A percentile compares a stretch with the other conserved stretches of the same genome.
phyloP scores from a whole-genome alignment of 768 basidiomycete species.

The Candolleomyces eurysporus region DNA sequence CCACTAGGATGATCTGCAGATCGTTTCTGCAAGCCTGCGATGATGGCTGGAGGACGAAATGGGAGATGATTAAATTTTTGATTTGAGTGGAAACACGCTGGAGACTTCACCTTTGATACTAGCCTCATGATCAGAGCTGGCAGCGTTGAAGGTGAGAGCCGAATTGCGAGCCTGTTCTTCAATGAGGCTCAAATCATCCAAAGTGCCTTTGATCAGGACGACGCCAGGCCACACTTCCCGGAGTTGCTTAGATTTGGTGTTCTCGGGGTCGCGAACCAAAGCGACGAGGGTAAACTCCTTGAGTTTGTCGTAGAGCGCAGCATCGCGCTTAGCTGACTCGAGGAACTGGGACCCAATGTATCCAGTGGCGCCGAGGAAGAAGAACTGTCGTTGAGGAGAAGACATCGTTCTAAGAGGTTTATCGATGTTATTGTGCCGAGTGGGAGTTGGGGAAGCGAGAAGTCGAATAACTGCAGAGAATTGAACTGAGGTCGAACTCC shows the following conservation, averaged over 20 bases:
- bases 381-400: neutral
- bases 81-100: neutral
- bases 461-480: too few species aligned
- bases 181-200: conserved; percentile 35
- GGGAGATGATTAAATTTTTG: neutral
- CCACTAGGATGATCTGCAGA: conserved; percentile 11
- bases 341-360: conserved; percentile 43
- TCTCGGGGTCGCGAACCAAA: conserved; percentile 32
- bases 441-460: too few species aligned
- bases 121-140: conserved; percentile 35
- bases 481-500: too few species aligned
- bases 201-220: conserved; percentile 33
- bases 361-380: conserved; percentile 44
- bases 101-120: conserved; percentile 29
- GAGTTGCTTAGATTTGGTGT: conserved; percentile 26
- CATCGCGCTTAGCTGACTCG: conserved; percentile 26
- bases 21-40: neutral
- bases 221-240: conserved; percentile 31
- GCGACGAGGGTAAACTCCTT: conserved; percentile 26
- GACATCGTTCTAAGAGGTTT: neutral
- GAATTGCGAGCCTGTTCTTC: conserved; percentile 31
- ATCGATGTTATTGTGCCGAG: too few species aligned
- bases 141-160: conserved; percentile 40
- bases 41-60: neutral
- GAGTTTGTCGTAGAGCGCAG: conserved; percentile 21